These are phyloP conservation scores for Fusarium scirpi DNA, from an alignment of 2,329 filamentous ascomycete genomes.

Conservation along the genomic window DNA sequence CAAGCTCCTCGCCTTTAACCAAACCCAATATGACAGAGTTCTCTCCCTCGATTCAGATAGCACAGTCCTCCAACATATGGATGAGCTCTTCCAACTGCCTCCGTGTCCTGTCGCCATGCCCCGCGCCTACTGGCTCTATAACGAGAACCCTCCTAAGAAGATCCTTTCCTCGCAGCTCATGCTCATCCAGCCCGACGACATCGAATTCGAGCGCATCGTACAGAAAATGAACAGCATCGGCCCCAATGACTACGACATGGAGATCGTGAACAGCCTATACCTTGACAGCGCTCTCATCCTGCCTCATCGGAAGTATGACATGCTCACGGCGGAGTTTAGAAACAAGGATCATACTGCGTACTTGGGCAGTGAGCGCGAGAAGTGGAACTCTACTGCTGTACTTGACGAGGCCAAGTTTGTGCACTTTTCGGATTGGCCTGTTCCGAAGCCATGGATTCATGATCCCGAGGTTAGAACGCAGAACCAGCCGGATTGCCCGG, in stretches of 20 bases:
- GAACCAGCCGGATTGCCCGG: slow-evolving; percentile 15
- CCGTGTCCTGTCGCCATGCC: slow-evolving; percentile 73
- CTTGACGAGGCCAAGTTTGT: slow-evolving; percentile 73
- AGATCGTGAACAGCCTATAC: slow-evolving; percentile 74
- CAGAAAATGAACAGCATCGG: slow-evolving; percentile 47
- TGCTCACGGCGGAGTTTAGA: slow-evolving; percentile 75
- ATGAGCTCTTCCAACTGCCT: slow-evolving; percentile 78
- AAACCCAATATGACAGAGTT: slow-evolving; percentile 67
- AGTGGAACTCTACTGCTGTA: slow-evolving; percentile 68
- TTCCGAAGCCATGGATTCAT: slow-evolving; percentile 68
- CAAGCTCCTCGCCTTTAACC: slow-evolving; percentile 77
- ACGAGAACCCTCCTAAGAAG: slow-evolving; percentile 52
- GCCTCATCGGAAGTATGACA: slow-evolving; percentile 72
- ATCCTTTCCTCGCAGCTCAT: slow-evolving; percentile 71
- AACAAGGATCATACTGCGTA: slow-evolving; percentile 60
- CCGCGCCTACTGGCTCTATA: slow-evolving; percentile 77
- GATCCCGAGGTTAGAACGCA: background rate
- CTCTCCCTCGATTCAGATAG: slow-evolving; percentile 73
- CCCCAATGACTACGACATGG: slow-evolving; percentile 70
- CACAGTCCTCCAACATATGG: slow-evolving; percentile 71
- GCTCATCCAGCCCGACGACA: slow-evolving; percentile 67
- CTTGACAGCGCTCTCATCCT: slow-evolving; percentile 69
- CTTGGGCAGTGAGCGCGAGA: slow-evolving; percentile 57
- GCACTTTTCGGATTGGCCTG: slow-evolving; percentile 79
- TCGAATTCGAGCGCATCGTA: slow-evolving; percentile 61